phyloP scores from a whole-genome alignment of 1,284 basidiomycete species.

The Ganoderma sinense region DNA sequence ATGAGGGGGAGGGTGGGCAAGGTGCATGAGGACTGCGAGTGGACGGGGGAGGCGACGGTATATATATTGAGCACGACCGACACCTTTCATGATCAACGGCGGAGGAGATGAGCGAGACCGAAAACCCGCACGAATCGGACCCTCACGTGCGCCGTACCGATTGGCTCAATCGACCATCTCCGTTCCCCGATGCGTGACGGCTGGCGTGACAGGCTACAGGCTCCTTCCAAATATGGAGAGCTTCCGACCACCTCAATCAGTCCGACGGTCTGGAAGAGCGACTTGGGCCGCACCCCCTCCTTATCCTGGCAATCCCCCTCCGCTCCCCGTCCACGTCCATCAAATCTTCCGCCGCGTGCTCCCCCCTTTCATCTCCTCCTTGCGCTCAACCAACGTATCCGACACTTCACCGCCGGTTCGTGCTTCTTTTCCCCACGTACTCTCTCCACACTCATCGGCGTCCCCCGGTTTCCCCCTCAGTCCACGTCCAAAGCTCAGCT shows the following conservation, averaged over 20 bases:
- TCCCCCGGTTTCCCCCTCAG: not conserved
- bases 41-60: constrained; percentile 19
- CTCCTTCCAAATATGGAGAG: constrained; percentile 9
- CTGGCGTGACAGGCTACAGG: constrained; percentile 7
- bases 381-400: not conserved
- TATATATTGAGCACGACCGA: constrained; percentile 30
- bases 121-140: constrained; percentile 36
- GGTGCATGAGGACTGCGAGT: constrained; percentile 17
- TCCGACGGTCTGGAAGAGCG: constrained; percentile 10
- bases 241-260: constrained; percentile 21
- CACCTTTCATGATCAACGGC: constrained; percentile 28
- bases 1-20: constrained; percentile 21
- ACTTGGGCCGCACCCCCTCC: not conserved
- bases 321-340: not conserved
- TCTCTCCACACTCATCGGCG: not conserved
- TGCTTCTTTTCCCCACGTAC: constrained; percentile 1
- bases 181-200: constrained; percentile 31
- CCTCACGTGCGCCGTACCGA: constrained; percentile 28
- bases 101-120: constrained; percentile 34
- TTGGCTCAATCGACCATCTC: constrained; percentile 27
- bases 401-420: constrained; percentile 1
- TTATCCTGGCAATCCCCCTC: not conserved
- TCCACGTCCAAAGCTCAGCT: not conserved
- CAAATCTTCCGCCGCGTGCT: not conserved
- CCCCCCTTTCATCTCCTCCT: not conserved